These are phyloP conservation scores for Elongisporangium undulatum DNA, from an alignment of 352 stramenopile genomes.

Conservation along the genomic window DNA sequence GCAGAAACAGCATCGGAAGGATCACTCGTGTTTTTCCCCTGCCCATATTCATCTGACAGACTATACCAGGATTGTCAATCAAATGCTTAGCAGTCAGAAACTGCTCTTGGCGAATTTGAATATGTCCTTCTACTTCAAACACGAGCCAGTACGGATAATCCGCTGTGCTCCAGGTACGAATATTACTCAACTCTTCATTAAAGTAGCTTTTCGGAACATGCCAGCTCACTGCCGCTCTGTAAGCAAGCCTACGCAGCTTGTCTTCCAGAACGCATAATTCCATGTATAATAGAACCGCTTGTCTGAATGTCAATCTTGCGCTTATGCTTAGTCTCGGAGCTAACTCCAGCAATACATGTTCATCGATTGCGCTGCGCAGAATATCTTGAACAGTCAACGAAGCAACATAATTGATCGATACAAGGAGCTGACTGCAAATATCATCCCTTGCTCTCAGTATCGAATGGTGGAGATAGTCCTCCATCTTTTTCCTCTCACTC, in stretches of 20 bases:
- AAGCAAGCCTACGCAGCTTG: conserved; percentile 43
- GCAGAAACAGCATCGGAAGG: conserved; percentile 83
- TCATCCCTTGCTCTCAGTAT: not conserved
- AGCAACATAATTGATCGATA: not conserved
- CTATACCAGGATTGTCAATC: conserved; percentile 49
- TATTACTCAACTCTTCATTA: conserved; percentile 48
- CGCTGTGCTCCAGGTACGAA: conserved; percentile 36
- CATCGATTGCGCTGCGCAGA: conserved; percentile 35
- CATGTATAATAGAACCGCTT: conserved; percentile 26
- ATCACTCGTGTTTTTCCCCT: conserved; percentile 88
- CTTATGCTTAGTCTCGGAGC: conserved; percentile 16
- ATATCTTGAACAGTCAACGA: conserved; percentile 29
- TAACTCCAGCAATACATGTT: conserved; percentile 22
- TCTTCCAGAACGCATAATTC: conserved; percentile 77
- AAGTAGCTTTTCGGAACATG: conserved; percentile 10
- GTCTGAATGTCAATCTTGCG: conserved; percentile 14
- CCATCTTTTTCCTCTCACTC: not conserved
- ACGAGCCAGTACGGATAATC: conserved; percentile 80
- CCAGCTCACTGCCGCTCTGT: not conserved
- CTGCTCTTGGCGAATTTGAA: conserved; percentile 83
- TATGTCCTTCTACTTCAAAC: conserved; percentile 78
- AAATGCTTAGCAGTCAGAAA: conserved; percentile 72
- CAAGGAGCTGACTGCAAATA: not conserved
- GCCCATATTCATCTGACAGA: conserved; percentile 88
- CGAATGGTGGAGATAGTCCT: not conserved